phyloP scores from a whole-genome alignment of 2,329 filamentous ascomycete species.

The Volutella citrinella region DNA sequence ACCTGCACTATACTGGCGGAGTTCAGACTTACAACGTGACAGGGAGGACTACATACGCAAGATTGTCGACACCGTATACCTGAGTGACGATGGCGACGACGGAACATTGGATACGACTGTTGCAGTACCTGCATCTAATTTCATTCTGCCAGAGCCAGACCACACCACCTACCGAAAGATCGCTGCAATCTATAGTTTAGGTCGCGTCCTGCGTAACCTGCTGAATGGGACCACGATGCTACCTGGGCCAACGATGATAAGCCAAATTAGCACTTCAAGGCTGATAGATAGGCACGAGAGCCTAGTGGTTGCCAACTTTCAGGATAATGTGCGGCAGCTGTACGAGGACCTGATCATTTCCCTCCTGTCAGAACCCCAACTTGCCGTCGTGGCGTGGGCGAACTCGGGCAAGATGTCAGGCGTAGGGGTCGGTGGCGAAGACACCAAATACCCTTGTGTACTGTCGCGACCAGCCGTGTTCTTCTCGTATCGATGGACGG shows the following conservation, averaged over 20 bases:
- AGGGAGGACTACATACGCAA: conserved; percentile 14
- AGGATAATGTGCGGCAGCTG: conserved; percentile 3
- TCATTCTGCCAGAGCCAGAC: conserved; percentile 9
- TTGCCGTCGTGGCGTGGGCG: conserved; percentile 17
- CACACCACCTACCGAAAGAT: conserved; percentile 7
- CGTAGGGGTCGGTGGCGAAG: conserved; percentile 1
- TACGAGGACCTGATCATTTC: conserved; percentile 20
- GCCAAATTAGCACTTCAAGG: conserved; percentile 10
- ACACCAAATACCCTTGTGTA: conserved; percentile 11
- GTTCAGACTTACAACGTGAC: conserved; percentile 11
- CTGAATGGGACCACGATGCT: conserved; percentile 12
- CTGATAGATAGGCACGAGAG: conserved; percentile 14
- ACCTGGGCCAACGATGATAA: conserved; percentile 6
- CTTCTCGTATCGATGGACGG: conserved; percentile 13
- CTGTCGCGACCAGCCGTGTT: conserved; percentile 10
- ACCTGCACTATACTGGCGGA: conserved; percentile 12
- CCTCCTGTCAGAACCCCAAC: conserved; percentile 15
- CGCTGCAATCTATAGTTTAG: conserved; percentile 16
- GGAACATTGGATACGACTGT: conserved; percentile 12
- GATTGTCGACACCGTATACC: conserved; percentile 16
- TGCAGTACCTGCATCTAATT: conserved; percentile 14
- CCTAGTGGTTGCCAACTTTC: conserved; percentile 10
- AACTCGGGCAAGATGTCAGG: conserved; percentile 13
- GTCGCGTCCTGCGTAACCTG: conserved; percentile 9
- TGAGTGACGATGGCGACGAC: conserved; percentile 2